These are phyloP conservation scores for Pythium guiyangense DNA, from an alignment of 352 stramenopile species.

Conservation along the genomic window DNA sequence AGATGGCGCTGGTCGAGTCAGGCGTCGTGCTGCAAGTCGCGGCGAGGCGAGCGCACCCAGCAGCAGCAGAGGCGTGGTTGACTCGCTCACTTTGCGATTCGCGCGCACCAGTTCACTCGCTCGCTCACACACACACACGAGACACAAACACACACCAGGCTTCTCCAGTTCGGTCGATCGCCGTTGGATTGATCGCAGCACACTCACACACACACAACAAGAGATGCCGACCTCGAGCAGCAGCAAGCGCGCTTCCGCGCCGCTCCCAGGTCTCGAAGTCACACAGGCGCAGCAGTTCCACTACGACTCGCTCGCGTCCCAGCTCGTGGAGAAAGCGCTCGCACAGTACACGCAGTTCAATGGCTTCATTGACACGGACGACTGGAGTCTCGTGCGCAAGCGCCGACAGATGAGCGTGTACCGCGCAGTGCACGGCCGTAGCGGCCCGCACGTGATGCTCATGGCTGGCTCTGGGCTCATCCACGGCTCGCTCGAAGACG, in stretches of 20 bases:
- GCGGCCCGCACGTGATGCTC: background rate
- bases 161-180: background rate
- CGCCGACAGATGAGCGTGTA: slow-evolving; percentile 15
- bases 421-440: slow-evolving; percentile 1
- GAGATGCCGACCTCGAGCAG: background rate
- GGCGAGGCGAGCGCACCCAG: background rate
- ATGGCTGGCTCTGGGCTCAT: slow-evolving; percentile 8
- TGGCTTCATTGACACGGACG: slow-evolving; percentile 12
- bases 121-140: no score
- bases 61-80: no score
- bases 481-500: slow-evolving; percentile 14
- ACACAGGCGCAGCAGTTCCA: slow-evolving; percentile 1
- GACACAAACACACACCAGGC: background rate
- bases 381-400: slow-evolving; percentile 16
- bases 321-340: slow-evolving; percentile 7
- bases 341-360: slow-evolving; percentile 14
- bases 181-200: no score
- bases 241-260: background rate
- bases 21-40: no score
- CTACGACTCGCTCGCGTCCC: slow-evolving; percentile 4
- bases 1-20: no score
- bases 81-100: slow-evolving; percentile 4
- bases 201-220: no score
- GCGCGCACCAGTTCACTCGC: background rate
- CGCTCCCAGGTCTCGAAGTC: background rate